Conservation (phyloP, 2,329 filamentous ascomycete species). For the Biscogniauxia mediterranea region DNA sequence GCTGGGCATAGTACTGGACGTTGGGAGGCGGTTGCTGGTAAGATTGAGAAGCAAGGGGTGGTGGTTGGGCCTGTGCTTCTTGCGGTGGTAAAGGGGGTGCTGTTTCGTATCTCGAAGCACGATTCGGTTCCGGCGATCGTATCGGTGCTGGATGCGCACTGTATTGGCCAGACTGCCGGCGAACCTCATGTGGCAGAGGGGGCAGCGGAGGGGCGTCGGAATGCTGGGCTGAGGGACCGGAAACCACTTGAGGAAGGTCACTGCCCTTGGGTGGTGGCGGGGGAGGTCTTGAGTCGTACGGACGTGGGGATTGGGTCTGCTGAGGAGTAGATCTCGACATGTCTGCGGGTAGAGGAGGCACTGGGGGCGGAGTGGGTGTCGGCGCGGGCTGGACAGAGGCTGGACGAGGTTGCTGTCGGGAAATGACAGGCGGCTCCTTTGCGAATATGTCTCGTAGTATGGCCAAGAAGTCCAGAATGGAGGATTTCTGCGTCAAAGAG, state of each 20-base stretch:
- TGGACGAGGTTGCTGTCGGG: constrained; percentile 58
- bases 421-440: constrained; percentile 88
- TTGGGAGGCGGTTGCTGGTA: constrained; percentile 27
- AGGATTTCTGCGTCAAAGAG: constrained; percentile 66
- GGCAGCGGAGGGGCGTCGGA: constrained; percentile 33
- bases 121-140: constrained; percentile 22
- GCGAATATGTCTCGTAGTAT: constrained; percentile 86
- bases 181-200: constrained; percentile 34
- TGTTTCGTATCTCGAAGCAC: constrained; percentile 34
- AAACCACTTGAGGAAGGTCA: constrained; percentile 29
- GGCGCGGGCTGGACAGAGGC: constrained; percentile 35
- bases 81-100: constrained; percentile 34
- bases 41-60: constrained; percentile 26
- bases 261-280: constrained; percentile 55
- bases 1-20: constrained; percentile 26
- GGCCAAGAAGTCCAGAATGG: constrained; percentile 75
- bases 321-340: constrained; percentile 45
- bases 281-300: constrained; percentile 39
- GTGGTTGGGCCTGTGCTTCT: constrained; percentile 21
- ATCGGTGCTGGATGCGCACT: constrained; percentile 12
- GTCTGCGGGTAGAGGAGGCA: constrained; percentile 71
- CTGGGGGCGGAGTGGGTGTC: constrained; percentile 57
- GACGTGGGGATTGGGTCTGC: constrained; percentile 34
- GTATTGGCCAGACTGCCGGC: constrained; percentile 28
- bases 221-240: constrained; percentile 33